phyloP scores from a whole-genome alignment of 2,329 filamentous ascomycete genomes.

The Aspergillus thermomutatus region DNA sequence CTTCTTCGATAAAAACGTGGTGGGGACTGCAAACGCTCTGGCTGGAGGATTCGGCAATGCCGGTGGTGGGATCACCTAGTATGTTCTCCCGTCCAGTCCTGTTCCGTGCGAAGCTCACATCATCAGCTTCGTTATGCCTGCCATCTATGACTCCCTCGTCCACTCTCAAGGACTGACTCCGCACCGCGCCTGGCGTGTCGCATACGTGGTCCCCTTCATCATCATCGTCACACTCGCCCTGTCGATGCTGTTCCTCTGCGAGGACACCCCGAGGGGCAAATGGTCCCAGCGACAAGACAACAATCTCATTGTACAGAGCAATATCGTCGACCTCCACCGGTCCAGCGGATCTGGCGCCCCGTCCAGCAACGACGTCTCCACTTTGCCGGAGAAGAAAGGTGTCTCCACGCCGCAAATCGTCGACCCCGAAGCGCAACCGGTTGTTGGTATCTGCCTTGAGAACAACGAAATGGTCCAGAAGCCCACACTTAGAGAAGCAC shows the following conservation, averaged over 20 bases:
- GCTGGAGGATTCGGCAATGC: slow-evolving; percentile 83
- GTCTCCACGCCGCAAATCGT: slow-evolving; percentile 21
- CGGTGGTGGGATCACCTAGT: slow-evolving; percentile 83
- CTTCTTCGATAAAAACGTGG: slow-evolving; percentile 89
- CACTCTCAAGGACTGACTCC: slow-evolving; percentile 55
- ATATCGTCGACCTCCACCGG: slow-evolving; percentile 28
- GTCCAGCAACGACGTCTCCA: slow-evolving; percentile 15
- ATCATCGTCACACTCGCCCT: slow-evolving; percentile 65
- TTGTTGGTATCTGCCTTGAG: too few species aligned
- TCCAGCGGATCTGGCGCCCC: slow-evolving; percentile 22
- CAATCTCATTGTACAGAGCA: slow-evolving; percentile 23
- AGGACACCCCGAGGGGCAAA: slow-evolving; percentile 77
- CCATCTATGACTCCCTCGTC: slow-evolving; percentile 76
- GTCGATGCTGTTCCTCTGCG: slow-evolving; percentile 67
- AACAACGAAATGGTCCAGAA: slow-evolving; percentile 36
- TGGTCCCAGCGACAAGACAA: slow-evolving; percentile 68
- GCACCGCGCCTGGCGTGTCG: slow-evolving; percentile 75
- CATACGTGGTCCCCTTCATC: slow-evolving; percentile 80
- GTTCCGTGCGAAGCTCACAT: too few species aligned
- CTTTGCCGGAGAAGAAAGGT: slow-evolving; percentile 33
- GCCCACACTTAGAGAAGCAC: slow-evolving; percentile 58
- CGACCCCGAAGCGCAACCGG: slow-evolving; percentile 37
- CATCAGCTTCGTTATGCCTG: slow-evolving; percentile 76
- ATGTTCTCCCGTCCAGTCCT: slow-evolving; percentile 1
- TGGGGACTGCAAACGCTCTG: slow-evolving; percentile 83